Evolutionary conservation across 495 filamentous ascomycete species (phyloP).

Genomic region (Aspergillus ellipticus): DNA sequence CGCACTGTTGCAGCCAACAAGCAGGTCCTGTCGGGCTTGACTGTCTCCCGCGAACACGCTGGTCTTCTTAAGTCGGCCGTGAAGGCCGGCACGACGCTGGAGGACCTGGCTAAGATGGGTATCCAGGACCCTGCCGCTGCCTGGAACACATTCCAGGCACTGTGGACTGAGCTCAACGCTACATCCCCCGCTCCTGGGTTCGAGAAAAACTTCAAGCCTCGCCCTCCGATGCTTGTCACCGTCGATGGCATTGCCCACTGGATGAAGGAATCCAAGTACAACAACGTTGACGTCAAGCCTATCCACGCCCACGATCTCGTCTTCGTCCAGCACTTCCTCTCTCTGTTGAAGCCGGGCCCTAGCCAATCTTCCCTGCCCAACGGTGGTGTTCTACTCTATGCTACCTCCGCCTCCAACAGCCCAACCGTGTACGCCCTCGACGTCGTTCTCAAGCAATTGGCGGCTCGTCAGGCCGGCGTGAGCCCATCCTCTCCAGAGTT

Average conservation of each 20-base stretch:
- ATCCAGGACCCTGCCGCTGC: constrained; percentile 69
- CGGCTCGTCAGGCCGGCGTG: constrained; percentile 35
- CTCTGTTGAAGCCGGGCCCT: constrained; percentile 56
- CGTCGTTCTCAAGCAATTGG: constrained; percentile 55
- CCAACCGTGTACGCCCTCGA: constrained; percentile 60
- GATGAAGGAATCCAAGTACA: constrained; percentile 75
- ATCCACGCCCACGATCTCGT: constrained; percentile 87
- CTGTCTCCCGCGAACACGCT: constrained; percentile 59
- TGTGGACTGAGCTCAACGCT: constrained; percentile 73
- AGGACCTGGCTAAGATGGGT: constrained; percentile 64
- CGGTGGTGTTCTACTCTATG: constrained; percentile 74
- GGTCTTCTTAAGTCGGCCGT: constrained; percentile 48
- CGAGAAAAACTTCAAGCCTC: constrained; percentile 40
- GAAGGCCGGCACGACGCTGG: constrained; percentile 58
- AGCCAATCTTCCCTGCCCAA: constrained; percentile 53
- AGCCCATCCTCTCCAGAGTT: constrained; percentile 33
- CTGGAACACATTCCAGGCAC: constrained; percentile 75
- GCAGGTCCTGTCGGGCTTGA: constrained; percentile 54
- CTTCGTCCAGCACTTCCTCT: constrained; percentile 70
- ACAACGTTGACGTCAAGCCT: constrained; percentile 56
- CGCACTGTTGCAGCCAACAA: constrained; percentile 71
- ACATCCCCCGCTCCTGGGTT: constrained; percentile 45
- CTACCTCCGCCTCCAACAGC: constrained; percentile 64
- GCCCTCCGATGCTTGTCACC: constrained; percentile 74
- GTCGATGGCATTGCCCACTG: constrained; percentile 77